Base-by-base conservation (phyloP, 2,329 filamentous ascomycete species). In the Sclerotinia trifoliorum region DNA sequence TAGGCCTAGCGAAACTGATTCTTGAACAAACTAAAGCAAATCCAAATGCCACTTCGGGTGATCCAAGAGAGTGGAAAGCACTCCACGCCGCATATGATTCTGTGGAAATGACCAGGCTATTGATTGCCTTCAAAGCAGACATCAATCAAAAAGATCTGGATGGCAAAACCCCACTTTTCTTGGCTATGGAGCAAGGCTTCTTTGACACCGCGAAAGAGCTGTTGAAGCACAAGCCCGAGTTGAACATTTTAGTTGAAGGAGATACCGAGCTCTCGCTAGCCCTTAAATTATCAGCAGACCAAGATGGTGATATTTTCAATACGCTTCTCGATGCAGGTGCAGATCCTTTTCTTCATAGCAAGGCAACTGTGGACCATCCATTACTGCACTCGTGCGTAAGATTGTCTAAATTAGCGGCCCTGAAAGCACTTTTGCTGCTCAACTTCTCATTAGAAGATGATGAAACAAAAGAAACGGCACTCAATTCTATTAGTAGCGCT, bases 261-360 rank as follows among this genome's bases (percentile, higher is more conserved):
- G 17, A 8, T 7, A 54, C 51, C 8, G 51, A 54, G 51, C 51
- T 54, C 21, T 54, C 51, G 17, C 51, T 6, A 15, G 51, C 51
- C 8, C 51, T 54, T 8, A 24, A 29, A 29, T 54, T 26, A 24
- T 8, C 10, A 19, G 2, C 6, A 29, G n/a, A 54, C 6, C 5
- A 54, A 24, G 51, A 5, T 26, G 17, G 17, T 29, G 26, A 26
- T 8, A 54, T 54, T 11, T 54, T 54, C 51, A 29, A 54, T 17
- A 54, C 17, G n/a, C 51, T 54, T 54, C 21, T 54, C 8, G 51
- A 54, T 54, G 51, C 51, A 24, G 51, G 51, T 54, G 51, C 51
- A 54, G 15, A 54, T 54, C 51, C 51, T 26, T 21, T 51, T 21
- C 51, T 24, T 24, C 26, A 54, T 54, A 29, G 7, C n/a, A 8